Evolutionary conservation across 371 early-diverging fungal genomes (phyloP), one percentile per base, ranked within the genome.

Genomic region (Mucor mucedo): DNA sequence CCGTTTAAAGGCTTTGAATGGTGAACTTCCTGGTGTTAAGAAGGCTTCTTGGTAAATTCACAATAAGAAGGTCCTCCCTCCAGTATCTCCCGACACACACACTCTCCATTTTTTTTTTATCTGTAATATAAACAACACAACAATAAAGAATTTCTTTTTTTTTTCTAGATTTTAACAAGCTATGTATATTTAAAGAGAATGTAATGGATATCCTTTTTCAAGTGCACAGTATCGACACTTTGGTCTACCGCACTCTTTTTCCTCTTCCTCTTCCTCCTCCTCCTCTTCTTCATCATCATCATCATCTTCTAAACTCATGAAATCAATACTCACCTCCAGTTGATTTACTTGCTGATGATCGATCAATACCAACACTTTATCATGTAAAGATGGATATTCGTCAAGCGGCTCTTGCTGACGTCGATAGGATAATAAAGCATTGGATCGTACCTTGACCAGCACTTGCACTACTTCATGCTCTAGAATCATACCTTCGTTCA

Each of bases 11-110:
- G 94, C 94, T 6, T 72, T 93, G 54, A 88, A 86, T 53, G 94
- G 94, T 53, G 90, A 91, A 52, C 74, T 94, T 58, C 91, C 93
- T 8, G 94, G 94, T 67, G 93, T 94, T 52, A 86, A 84, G 74
- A 93, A 93, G 75, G 75, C 91, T 13, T 86, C 89, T 54, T 94
- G 94, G 94, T 94, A 91, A 39, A 63, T 11, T 21, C 21, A 21
- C 21, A 38, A 21, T 10, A 29, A 50, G 30, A 30, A 28, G 21
- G 16, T 47, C 16, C 21, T 11, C 33, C 9, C 7, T 21, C 21
- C 21, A 21, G 21, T 21, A 21, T 21, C 21, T 21, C 21, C 21
- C 21, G 21, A 21, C 21, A 21, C 21, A 21, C 21, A 21, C 21
- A 21, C 21, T 21, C 21, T 21, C 21, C 21, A 21, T 21, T 21